Evolutionary conservation across 768 basidiomycete genomes (phyloP), one percentile per base, ranked within the genome.

Genomic region (Neoboletus magnificus): DNA sequence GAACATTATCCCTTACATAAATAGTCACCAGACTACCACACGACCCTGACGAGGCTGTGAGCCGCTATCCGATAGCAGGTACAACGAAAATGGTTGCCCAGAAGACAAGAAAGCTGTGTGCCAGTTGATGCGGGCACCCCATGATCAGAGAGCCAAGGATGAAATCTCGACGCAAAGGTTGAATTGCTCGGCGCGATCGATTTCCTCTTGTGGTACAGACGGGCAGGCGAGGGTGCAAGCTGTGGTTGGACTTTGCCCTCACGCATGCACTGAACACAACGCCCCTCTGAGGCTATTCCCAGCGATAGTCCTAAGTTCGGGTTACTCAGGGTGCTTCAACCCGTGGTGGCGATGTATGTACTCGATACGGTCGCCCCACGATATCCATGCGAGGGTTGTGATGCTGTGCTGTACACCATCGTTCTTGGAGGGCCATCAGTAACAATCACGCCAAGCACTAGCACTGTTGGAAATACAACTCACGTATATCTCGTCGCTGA

Each of bases 291-390:
- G n/a, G 10, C 16, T 3, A 37, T n/a, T 37, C 18, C 37, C n/a
- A 39, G 18, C 37, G n/a, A n/a, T 11, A 66, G 62, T 23, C 70
- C 76, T 39, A 79, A 79, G 62, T 78, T 75, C 5, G 72, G 69
- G 23, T 68, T 86, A 10, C 62, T 85, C n/a, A 73, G 75, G 42
- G 68, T 74, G 76, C 1, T 76, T 61, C 58, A 81, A 3, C 69
- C 78, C 0, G 59, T 70, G 18, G 64, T 77, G 45, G 59, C 80
- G 37, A 58, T 77, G 42, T 62, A 68, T 22, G 46, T 73, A 4
- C 58, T 77, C 23, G 43, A 75, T 74, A 83, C 42, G 83, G 83
- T 1, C 75, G 82, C 12, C 85, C 83, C 12, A 73, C 76, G 52
- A 80, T 27, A 27, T 27, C 27, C 27, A 27, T 27, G 27, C 20